These are phyloP conservation scores for Rhizophagus prolifer DNA, from an alignment of 192 early-diverging fungal species.

Conservation along the genomic window DNA sequence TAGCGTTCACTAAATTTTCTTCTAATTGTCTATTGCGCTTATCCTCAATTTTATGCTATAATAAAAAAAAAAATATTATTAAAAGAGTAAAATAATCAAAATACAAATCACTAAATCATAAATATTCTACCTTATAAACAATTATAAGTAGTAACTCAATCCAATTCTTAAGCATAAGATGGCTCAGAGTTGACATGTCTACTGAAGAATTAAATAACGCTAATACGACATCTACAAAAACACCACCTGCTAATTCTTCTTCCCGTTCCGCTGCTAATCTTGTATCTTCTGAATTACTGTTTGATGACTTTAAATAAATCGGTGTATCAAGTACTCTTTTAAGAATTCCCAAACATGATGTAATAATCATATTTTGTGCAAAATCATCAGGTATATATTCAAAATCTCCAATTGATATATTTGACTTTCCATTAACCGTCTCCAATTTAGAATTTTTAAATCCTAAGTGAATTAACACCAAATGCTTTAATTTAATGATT, in stretches of 20 bases:
- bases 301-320: constrained; percentile 24
- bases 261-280: constrained; percentile 10
- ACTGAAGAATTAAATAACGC: constrained; percentile 52
- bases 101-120: background rate
- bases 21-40: constrained; percentile 32
- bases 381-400: constrained; percentile 38
- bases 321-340: constrained; percentile 48
- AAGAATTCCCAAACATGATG: constrained; percentile 37
- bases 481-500: constrained; percentile 48
- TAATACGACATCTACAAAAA: constrained; percentile 55
- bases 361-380: constrained; percentile 36
- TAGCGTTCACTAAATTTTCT: constrained; percentile 36
- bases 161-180: constrained; percentile 52
- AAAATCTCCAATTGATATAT: constrained; percentile 46
- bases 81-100: background rate
- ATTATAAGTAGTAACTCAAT: constrained; percentile 56
- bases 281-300: background rate
- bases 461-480: constrained; percentile 49
- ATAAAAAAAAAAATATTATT: background rate
- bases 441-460: constrained; percentile 49
- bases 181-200: constrained; percentile 44
- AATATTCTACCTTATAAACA: constrained; percentile 51
- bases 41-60: constrained; percentile 45
- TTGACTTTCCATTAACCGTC: constrained; percentile 34
- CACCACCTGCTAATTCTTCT: constrained; percentile 40